Conservation (phyloP, 2,329 filamentous ascomycete species). For the Gremmenia infestans region DNA sequence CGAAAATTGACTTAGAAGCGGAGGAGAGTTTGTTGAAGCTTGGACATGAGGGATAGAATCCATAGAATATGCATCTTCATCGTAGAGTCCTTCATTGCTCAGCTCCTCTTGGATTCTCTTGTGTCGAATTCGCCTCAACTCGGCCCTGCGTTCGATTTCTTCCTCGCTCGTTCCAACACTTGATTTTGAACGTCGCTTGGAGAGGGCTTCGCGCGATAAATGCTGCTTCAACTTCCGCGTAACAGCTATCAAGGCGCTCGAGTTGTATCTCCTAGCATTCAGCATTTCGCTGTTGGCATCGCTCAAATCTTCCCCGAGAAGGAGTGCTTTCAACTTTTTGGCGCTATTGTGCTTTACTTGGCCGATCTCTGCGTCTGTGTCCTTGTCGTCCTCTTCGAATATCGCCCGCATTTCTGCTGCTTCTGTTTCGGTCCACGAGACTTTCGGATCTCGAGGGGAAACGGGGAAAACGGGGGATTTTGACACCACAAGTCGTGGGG, state of each 20-base stretch:
- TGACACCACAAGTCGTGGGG: conserved; percentile 20
- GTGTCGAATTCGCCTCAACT: conserved; percentile 50
- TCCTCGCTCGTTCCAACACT: conserved; percentile 45
- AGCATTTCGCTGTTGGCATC: conserved; percentile 36
- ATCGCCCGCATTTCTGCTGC: conserved; percentile 23
- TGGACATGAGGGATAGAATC: conserved; percentile 8
- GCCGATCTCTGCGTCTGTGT: background rate
- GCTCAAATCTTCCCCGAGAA: conserved; percentile 15
- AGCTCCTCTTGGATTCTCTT: conserved; percentile 56
- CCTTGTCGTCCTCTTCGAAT: conserved; percentile 18
- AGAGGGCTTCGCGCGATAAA: conserved; percentile 41
- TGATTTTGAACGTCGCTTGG: conserved; percentile 37
- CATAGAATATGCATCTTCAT: conserved; percentile 32
- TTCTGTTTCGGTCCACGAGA: conserved; percentile 19
- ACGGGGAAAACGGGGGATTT: conserved; percentile 9
- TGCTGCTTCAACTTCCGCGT: conserved; percentile 35
- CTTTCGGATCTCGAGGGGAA: background rate
- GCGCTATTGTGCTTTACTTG: conserved; percentile 5
- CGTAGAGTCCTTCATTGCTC: conserved; percentile 40
- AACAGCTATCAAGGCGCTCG: conserved; percentile 41
- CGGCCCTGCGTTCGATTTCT: conserved; percentile 49
- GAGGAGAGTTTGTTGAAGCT: conserved; percentile 2
- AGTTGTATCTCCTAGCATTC: conserved; percentile 35
- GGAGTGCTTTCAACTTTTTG: conserved; percentile 7
- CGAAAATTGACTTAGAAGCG: background rate